phyloP scores from a whole-genome alignment of 2,329 filamentous ascomycete species.

The Sclerotinia sclerotiorum region DNA sequence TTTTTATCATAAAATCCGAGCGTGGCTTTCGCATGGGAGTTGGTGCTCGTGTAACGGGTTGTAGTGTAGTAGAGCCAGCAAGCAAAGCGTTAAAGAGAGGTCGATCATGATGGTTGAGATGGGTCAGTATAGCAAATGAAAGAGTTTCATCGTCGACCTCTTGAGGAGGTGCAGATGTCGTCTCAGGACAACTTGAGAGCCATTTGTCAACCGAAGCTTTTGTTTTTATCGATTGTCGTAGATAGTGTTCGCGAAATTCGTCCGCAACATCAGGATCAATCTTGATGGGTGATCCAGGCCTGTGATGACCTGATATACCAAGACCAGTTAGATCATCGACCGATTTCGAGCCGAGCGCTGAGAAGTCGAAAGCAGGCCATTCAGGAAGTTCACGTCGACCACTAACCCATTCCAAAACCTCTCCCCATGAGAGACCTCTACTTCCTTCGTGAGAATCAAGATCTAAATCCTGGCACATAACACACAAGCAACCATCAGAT shows the following conservation, averaged over 20 bases:
- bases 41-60: slow-evolving; percentile 60
- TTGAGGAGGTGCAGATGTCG: slow-evolving; percentile 70
- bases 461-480: slow-evolving; percentile 71
- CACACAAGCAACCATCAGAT: slow-evolving; percentile 77
- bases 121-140: slow-evolving; percentile 89
- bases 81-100: slow-evolving; percentile 82
- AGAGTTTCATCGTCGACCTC: slow-evolving; percentile 94
- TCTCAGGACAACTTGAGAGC: slow-evolving; percentile 76
- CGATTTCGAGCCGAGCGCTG: slow-evolving; percentile 59
- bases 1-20: slow-evolving; percentile 73
- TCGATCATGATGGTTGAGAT: slow-evolving; percentile 71
- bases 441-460: slow-evolving; percentile 46
- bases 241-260: slow-evolving; percentile 88
- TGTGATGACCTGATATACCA: slow-evolving; percentile 52
- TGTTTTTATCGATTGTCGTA: slow-evolving; percentile 88
- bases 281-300: slow-evolving; percentile 63
- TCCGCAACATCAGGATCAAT: slow-evolving; percentile 93
- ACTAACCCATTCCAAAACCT: slow-evolving; percentile 89
- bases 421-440: slow-evolving; percentile 86
- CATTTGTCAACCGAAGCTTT: slow-evolving; percentile 88
- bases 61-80: slow-evolving; percentile 55
- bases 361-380: slow-evolving; percentile 86
- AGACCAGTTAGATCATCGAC: slow-evolving; percentile 55
- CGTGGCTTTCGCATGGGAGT: slow-evolving; percentile 65
- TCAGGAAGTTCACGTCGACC: slow-evolving; percentile 80